phyloP scores from a whole-genome alignment of 768 basidiomycete genomes.

The Agrocybe pediades region DNA sequence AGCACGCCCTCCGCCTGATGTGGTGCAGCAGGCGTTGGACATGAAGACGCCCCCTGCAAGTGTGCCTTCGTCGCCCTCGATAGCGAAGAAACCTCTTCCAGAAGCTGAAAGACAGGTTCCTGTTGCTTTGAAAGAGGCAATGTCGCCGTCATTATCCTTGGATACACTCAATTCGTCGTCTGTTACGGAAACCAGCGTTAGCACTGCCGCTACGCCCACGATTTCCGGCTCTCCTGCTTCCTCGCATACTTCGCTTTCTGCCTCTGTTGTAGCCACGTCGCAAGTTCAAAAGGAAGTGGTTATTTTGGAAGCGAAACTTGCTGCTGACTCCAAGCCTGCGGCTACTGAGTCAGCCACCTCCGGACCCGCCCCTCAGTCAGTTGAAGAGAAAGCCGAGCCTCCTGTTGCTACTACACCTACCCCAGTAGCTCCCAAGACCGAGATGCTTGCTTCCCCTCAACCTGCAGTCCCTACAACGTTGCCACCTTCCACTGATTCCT shows the following conservation, averaged over 20 bases:
- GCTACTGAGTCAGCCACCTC: conserved; percentile 11
- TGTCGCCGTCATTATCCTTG: neutral
- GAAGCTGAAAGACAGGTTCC: neutral
- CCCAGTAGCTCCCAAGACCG: neutral
- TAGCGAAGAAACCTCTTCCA: neutral
- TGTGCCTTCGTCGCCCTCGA: conserved; percentile 4
- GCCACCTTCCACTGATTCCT: neutral
- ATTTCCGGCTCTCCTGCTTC: conserved; percentile 60
- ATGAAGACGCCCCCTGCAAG: conserved; percentile 48
- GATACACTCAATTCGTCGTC: conserved; percentile 31
- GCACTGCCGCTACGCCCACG: conserved; percentile 47
- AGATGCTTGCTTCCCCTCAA: conserved; percentile 1
- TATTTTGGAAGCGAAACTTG: neutral
- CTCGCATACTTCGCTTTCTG: conserved; percentile 58
- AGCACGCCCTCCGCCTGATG: conserved; percentile 61
- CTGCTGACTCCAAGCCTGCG: conserved; percentile 14
- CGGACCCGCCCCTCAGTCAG: neutral
- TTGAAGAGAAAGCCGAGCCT: neutral
- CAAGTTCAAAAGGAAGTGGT: conserved; percentile 1
- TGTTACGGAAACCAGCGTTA: conserved; percentile 39
- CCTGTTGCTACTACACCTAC: conserved; percentile 4
- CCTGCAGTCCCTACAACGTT: neutral
- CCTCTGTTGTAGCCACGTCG: neutral
- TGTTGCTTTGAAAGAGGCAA: neutral
- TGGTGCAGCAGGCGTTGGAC: conserved; percentile 57